These are phyloP conservation scores for Pogostemon cablin DNA, from an alignment of 257 asterid species.

Conservation along the genomic window DNA sequence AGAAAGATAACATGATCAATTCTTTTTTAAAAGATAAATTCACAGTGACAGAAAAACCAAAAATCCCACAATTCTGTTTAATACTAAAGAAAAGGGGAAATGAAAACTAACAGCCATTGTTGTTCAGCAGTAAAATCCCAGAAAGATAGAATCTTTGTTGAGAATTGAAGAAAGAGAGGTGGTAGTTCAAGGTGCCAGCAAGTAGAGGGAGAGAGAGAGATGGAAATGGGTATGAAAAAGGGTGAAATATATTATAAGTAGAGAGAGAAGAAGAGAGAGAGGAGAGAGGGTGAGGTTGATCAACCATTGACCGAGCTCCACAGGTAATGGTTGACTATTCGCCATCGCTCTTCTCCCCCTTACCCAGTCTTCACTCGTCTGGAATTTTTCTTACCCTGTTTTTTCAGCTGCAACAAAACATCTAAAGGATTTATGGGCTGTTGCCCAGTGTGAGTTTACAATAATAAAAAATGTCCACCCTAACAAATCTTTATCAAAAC, in stretches of 20 bases:
- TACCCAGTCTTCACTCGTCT: conserved; percentile 48
- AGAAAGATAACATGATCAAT: no score
- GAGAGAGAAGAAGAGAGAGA: not conserved
- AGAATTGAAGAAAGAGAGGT: conserved; percentile 6
- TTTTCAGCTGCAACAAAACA: not conserved
- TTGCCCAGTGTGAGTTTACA: no score
- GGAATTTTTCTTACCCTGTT: conserved; percentile 26
- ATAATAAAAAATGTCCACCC: no score
- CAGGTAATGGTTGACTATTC: conserved; percentile 41
- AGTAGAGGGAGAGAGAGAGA: conserved; percentile 29
- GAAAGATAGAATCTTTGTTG: conserved; percentile 20
- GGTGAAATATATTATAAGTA: not conserved
- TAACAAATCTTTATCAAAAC: no score
- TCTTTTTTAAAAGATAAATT: no score
- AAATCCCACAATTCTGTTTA: not conserved
- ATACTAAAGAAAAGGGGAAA: not conserved
- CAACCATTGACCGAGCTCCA: conserved; percentile 41
- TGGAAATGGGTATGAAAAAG: not conserved
- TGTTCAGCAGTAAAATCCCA: conserved; percentile 32
- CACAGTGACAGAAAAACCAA: not conserved
- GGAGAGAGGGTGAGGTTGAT: conserved; percentile 26
- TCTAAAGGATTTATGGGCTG: not conserved
- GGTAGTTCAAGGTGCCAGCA: not conserved
- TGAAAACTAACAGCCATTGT: conserved; percentile 51
- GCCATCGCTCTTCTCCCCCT: conserved; percentile 13